Percentiles rank a stretch among this genome's conserved stretches.
Evolutionary conservation across 2,329 filamentous ascomycete species (phyloP).

Genomic region (Xylariales sp.): DNA sequence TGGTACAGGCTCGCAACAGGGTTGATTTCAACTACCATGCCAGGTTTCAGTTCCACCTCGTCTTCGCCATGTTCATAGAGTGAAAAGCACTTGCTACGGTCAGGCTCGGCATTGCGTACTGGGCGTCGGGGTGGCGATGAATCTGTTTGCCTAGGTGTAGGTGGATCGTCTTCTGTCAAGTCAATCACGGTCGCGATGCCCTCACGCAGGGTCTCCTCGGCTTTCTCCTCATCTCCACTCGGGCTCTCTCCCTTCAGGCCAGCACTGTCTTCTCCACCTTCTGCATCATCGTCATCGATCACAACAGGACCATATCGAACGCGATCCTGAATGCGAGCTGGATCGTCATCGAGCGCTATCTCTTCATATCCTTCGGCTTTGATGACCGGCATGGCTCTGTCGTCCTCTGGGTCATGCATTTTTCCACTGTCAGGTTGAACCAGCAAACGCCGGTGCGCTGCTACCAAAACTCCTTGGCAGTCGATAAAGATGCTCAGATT

Average conservation of each 20-base stretch:
- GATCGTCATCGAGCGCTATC: background rate
- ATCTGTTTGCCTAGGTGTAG: background rate
- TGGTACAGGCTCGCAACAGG: background rate
- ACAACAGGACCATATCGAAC: background rate
- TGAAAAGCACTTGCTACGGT: background rate
- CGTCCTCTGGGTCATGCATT: too few species aligned
- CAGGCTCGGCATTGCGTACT: background rate
- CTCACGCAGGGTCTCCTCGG: background rate
- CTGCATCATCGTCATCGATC: background rate
- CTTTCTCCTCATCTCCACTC: background rate
- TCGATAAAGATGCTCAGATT: too few species aligned
- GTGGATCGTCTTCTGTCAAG: constrained; percentile 3
- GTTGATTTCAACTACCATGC: constrained; percentile 3
- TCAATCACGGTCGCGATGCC: constrained; percentile 5
- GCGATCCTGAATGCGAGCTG: background rate
- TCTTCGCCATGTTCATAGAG: background rate
- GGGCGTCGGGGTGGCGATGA: background rate
- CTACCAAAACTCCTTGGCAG: too few species aligned
- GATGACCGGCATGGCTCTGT: too few species aligned
- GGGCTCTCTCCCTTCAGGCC: background rate
- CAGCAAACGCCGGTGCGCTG: too few species aligned
- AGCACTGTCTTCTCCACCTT: background rate
- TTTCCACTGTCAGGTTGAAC: too few species aligned
- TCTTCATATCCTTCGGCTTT: too few species aligned
- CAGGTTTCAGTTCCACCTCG: background rate